phyloP scores from a whole-genome alignment of 805 yeast species.

The Schwanniomyces vanrijiae region DNA sequence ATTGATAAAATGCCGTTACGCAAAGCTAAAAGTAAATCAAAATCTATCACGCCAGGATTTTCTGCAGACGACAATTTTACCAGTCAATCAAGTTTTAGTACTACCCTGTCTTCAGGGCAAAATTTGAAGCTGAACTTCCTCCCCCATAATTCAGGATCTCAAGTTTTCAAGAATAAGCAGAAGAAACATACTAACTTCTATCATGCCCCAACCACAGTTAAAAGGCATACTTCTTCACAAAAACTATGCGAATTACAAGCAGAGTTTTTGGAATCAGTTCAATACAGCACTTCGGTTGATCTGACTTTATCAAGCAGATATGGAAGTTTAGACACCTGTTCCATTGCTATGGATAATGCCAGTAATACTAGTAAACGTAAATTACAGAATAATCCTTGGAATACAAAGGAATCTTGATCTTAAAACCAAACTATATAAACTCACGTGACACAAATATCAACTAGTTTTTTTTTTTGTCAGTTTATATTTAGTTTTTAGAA shows the following conservation, averaged over 20 bases:
- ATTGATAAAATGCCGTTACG: not conserved
- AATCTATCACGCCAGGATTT: not conserved
- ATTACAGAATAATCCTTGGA: not conserved
- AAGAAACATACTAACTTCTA: constrained; percentile 11
- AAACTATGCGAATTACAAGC: constrained; percentile 19
- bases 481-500: not conserved
- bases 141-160: not conserved
- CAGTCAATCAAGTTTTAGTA: not conserved
- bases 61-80: not conserved
- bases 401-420: not conserved
- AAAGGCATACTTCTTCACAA: constrained; percentile 13
- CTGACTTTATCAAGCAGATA: constrained; percentile 16
- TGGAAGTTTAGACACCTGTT: constrained; percentile 23
- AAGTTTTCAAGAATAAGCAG: constrained; percentile 1
- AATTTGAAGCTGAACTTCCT: not conserved
- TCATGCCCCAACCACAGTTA: constrained; percentile 19
- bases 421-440: too few species aligned
- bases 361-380: constrained; percentile 11
- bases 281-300: constrained; percentile 17
- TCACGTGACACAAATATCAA: not conserved
- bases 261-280: constrained; percentile 20
- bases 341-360: constrained; percentile 14
- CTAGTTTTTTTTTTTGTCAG: not conserved
- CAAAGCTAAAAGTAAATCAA: not conserved
- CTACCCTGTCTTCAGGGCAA: not conserved